Base-by-base conservation (phyloP, 2,329 filamentous ascomycete genomes). In the Venturia effusa region DNA sequence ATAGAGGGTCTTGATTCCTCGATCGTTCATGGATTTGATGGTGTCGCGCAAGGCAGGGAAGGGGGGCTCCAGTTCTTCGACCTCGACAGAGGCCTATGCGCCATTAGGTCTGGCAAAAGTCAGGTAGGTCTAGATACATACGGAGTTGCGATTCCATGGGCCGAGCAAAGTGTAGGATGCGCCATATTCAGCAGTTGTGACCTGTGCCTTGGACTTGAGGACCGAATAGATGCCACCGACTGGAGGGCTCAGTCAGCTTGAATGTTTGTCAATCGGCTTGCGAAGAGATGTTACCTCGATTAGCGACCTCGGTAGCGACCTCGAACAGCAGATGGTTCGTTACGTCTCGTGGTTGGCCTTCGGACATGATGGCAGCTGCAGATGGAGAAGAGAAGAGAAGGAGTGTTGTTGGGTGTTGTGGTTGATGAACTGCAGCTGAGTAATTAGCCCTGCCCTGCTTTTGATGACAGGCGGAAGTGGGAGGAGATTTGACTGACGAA, bases 161-260 rank as follows among this genome's bases (percentile, higher is more conserved):
- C 94, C 94, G 74, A 99, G 92, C 68, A 97, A 84, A 34, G 91
- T 96, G 78, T 99, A 99, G 69, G 91, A 86, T 66, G 96, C 92
- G 77, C 94, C 94, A 94, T 97, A 99, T 77, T 99, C 94, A 66
- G 92, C 92, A 0, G 93, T 97, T 54, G 94, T 97, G 67, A 97
- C 94, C 61, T 94, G 93, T 43, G 94, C 93, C 78, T 99, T 99
- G 67, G 94, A 99, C 78, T 99, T 99, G 78, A 99, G 87, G 68
- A 99, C 94, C 19, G 93, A 97, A 82, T 99, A 99, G 79, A 99
- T 99, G 71, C 94, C 94, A 73, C 94, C 94, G 67, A 99, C 94
- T 95, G 10, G n/a, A 39, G n/a, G 39, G 54, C 24, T 10, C 24
- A 5, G 30, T 64, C 37, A 65, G 64, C 48, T n/a, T 41, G 3